Percentiles rank a stretch among this genome's conserved stretches.
Conservation (phyloP, 306 rosid species). For the Fagus crenata region DNA sequence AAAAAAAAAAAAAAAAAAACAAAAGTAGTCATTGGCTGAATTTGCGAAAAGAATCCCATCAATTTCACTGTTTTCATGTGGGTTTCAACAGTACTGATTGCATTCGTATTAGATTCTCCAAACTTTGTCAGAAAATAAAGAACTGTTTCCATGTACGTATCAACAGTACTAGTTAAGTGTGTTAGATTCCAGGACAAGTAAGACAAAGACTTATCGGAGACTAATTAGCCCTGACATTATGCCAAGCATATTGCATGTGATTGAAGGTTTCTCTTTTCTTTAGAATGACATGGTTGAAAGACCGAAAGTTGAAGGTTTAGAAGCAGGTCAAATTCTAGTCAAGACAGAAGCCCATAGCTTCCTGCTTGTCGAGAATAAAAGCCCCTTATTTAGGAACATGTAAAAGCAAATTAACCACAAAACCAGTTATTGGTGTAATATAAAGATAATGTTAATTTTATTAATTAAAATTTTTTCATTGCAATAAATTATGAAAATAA, state of each 20-base stretch:
- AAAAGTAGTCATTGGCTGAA: neutral
- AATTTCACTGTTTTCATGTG: neutral
- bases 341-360: constrained; percentile 38
- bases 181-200: neutral
- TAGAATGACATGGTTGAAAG: constrained; percentile 1
- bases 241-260: constrained; percentile 46
- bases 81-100: neutral
- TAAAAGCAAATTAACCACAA: neutral
- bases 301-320: constrained; percentile 32
- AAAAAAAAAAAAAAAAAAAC: no score
- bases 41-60: neutral
- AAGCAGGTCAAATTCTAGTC: constrained; percentile 35
- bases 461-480: no score
- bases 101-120: no score
- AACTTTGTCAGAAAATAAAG: no score
- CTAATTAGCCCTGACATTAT: constrained; percentile 35
- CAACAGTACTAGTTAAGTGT: neutral
- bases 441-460: no score
- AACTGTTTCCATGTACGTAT: neutral
- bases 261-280: neutral
- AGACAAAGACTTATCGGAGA: neutral
- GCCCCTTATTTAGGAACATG: constrained; percentile 24
- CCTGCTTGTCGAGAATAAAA: constrained; percentile 9
- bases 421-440: neutral
- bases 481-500: no score